phyloP scores from a whole-genome alignment of 2,329 filamentous ascomycete genomes.

The Ophiostoma australiae region DNA sequence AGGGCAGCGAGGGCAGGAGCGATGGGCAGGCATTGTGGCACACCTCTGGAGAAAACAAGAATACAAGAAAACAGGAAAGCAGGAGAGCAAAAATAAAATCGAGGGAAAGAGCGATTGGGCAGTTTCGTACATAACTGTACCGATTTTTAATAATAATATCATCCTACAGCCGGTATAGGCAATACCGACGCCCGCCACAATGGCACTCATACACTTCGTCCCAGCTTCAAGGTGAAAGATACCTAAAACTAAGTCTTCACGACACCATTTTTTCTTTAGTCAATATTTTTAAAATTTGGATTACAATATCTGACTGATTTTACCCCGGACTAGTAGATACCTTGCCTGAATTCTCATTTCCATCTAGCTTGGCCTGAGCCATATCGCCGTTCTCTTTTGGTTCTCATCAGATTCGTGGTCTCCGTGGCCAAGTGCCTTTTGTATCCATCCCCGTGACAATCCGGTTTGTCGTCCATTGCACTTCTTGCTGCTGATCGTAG shows the following conservation, averaged over 20 bases:
- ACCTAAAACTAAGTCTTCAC: neutral
- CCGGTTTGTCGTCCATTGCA: too few species aligned
- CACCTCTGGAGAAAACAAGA: neutral
- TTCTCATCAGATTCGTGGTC: neutral
- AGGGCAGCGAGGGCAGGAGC: neutral
- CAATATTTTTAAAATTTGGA: neutral
- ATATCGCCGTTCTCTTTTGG: neutral
- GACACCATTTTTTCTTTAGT: neutral
- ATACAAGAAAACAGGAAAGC: neutral
- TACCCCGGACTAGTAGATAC: neutral
- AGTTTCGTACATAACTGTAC: neutral
- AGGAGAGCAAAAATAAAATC: neutral
- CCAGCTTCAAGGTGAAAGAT: neutral
- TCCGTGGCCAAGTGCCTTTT: neutral
- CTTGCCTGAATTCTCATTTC: neutral
- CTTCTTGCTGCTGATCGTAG: neutral
- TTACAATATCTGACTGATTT: neutral
- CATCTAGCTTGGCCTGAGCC: neutral
- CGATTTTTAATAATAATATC: neutral
- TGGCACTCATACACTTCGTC: too few species aligned
- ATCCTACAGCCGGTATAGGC: neutral
- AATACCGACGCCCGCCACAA: neutral
- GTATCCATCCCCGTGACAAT: neutral
- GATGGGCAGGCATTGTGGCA: neutral
- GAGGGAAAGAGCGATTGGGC: neutral